phyloP scores from a whole-genome alignment of 179 eudicot genomes.

The Silene noctiflora region DNA sequence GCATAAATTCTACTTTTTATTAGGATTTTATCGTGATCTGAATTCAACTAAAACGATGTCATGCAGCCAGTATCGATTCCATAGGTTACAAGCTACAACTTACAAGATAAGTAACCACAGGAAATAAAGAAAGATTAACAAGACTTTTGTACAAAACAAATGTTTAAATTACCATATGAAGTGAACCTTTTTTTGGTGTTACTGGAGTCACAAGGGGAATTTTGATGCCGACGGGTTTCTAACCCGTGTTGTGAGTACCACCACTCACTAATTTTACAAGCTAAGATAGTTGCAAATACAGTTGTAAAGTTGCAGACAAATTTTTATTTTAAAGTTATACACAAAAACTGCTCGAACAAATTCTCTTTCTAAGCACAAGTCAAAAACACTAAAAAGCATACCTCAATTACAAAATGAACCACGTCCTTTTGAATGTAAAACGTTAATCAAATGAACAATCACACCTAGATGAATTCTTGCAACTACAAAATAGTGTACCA shows the following conservation, averaged over 20 bases:
- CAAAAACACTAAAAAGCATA: neutral
- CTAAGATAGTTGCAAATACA: neutral
- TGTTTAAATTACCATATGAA: neutral
- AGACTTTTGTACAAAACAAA: neutral
- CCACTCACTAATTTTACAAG: neutral
- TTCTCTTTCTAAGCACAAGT: neutral
- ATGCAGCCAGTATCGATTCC: neutral
- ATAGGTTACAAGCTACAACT: neutral
- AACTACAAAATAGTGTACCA: neutral
- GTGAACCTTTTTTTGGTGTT: too few species aligned
- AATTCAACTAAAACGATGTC: neutral
- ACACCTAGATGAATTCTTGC: neutral
- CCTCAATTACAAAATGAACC: neutral
- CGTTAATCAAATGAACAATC: neutral
- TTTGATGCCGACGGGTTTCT: neutral
- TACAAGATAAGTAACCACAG: neutral
- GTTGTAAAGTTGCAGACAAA: too few species aligned
- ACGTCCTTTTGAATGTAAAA: neutral
- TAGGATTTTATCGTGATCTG: neutral
- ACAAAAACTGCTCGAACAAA: neutral
- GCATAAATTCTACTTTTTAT: neutral
- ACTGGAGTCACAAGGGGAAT: too few species aligned
- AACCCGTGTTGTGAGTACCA: neutral
- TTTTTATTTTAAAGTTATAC: too few species aligned
- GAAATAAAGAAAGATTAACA: neutral